Conservation (phyloP, 176 grass and related monocot species). For the Tillandsia leiboldiana region DNA sequence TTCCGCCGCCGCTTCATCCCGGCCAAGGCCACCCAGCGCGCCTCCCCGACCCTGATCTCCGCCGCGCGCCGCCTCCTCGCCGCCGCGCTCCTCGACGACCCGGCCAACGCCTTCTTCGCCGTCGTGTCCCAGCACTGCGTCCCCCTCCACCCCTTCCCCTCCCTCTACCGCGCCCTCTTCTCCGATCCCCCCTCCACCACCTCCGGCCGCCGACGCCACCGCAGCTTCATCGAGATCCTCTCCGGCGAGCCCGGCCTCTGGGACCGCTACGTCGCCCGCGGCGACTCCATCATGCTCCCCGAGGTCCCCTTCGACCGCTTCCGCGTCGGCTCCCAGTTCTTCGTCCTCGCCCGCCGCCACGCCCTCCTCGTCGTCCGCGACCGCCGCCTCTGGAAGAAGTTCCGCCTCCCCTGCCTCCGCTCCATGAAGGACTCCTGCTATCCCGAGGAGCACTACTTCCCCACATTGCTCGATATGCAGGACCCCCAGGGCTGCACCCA, state of each 20-base stretch:
- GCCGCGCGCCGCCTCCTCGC: conserved; percentile 77
- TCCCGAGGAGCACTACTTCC: conserved; percentile 99
- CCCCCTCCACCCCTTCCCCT: conserved; percentile 58
- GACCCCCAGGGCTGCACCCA: conserved; percentile 61
- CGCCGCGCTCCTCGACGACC: conserved; percentile 68
- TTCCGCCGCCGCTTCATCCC: conserved; percentile 46
- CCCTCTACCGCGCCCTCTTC: conserved; percentile 40
- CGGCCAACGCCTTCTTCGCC: conserved; percentile 67
- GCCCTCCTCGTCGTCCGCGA: conserved; percentile 79
- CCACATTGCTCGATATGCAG: conserved; percentile 84
- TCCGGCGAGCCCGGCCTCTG: conserved; percentile 50
- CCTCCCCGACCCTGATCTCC: conserved; percentile 80
- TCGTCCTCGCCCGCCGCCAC: conserved; percentile 55
- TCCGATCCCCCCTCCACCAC: neutral
- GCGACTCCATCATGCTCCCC: conserved; percentile 63
- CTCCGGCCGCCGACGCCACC: conserved; percentile 19
- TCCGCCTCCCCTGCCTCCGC: conserved; percentile 60
- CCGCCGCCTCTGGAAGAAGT: conserved; percentile 88
- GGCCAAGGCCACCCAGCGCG: conserved; percentile 61
- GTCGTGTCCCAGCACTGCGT: conserved; percentile 78
- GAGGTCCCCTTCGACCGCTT: conserved; percentile 81
- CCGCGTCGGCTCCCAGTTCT: conserved; percentile 88
- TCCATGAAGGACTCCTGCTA: conserved; percentile 55
- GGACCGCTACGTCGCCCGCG: conserved; percentile 71
- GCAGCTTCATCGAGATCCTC: conserved; percentile 95